These are phyloP conservation scores for Seiridium unicorne DNA, from an alignment of 2,329 filamentous ascomycete species.

Conservation along the genomic window DNA sequence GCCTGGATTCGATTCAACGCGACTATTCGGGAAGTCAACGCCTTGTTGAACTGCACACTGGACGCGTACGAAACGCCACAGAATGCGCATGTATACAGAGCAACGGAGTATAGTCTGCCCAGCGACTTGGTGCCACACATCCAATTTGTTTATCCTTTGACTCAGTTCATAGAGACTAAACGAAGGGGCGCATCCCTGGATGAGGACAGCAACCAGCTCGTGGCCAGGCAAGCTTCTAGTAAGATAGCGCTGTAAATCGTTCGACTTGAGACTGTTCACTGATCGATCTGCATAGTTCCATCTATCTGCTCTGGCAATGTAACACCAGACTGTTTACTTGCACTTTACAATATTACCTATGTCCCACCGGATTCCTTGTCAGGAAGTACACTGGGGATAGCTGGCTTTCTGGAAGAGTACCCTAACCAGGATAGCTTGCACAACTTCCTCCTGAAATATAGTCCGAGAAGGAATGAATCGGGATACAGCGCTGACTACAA, in stretches of 20 bases:
- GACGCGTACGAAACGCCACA: background rate
- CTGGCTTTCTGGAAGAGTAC: constrained; percentile 5
- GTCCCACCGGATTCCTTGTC: constrained; percentile 1
- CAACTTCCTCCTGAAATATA: background rate
- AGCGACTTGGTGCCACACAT: background rate
- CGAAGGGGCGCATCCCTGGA: background rate
- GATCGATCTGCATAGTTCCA: background rate
- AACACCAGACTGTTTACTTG: background rate
- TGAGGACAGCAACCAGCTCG: background rate
- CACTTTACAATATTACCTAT: constrained; percentile 5
- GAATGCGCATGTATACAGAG: background rate
- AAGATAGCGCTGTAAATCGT: background rate
- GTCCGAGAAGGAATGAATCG: background rate
- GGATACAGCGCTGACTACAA: background rate
- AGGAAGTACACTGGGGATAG: constrained; percentile 3
- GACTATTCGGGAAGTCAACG: background rate
- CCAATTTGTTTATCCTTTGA: constrained; percentile 5
- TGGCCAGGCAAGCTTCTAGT: background rate
- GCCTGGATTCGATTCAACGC: background rate
- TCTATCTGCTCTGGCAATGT: background rate
- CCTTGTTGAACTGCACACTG: background rate
- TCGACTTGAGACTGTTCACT: background rate
- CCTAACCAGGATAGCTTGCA: background rate
- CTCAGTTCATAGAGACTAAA: background rate
- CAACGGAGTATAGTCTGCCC: background rate